Base-by-base conservation (phyloP, 2,329 filamentous ascomycete genomes). In the Calonectria crousiana region DNA sequence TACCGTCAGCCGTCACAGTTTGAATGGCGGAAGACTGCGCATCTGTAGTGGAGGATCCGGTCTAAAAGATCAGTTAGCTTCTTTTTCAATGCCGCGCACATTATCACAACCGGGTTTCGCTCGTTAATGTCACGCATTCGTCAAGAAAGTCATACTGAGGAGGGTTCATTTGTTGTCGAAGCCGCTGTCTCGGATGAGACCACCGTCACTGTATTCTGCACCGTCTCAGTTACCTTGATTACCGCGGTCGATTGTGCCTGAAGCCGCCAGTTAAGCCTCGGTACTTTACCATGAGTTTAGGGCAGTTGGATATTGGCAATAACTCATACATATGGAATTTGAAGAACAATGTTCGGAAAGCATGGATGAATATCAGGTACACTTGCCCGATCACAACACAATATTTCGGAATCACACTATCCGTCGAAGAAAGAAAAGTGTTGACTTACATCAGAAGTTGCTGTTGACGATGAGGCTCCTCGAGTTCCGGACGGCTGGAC, bases 1-100 rank as follows among this genome's bases (percentile, higher is more conserved):
- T 87, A 23, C 90, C 90, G 13, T 86, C 88, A 9, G 86, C 85
- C 0, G 90, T 92, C 13, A 92, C 86, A 0, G 91, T 93, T 78
- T 88, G 84, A 3, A 90, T 78, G 0, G 77, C 64, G n/a, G 81
- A 75, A 64, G 36, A 71, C 67, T 34, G 71, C 11, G 28, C 38
- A n/a, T 34, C 28, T 16, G 65, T 73, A 28, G 68, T 66, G 9
- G 66, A 72, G 26, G 41, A 49, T 8, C 76, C 69, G 23, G 78
- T 77, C 72, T 76, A 68, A 36, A 53, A 6, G 30, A 13, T 34
- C 75, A 11, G 76, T 81, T 64, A 81, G 79, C 72, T 52, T 69
- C 52, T 69, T 67, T 60, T 44, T 68, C 56, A 30, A 65, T 56
- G 18, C 20, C 44, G 62, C 51, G 18, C 51, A 69, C 36, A 62